Evolutionary conservation across 2,329 filamentous ascomycete genomes (phyloP), one percentile per base, ranked within the genome.

Genomic region (Aureobasidium sp.): DNA sequence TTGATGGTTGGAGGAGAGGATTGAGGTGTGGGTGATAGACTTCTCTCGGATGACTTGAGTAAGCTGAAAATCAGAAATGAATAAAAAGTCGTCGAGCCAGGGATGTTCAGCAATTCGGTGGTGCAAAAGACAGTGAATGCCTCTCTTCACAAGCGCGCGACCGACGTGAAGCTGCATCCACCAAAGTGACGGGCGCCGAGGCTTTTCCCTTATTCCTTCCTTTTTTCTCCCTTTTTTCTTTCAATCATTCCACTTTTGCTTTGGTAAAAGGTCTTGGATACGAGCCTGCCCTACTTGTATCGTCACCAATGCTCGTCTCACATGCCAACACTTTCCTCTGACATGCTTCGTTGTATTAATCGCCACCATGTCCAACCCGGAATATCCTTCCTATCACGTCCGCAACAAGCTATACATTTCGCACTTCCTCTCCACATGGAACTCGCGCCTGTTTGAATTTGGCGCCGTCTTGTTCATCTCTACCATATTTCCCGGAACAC

Each of bases 381-480:
- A 55, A 2, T 10, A 14, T 9, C 49, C 59, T 11, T 61, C 59
- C 1, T 11, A n/a, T 27, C 50, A 36, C n/a, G 57, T 61, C n/a
- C 48, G 44, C 30, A 61, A 30, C 16, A 67, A 66, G 39, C 70
- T 81, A 6, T 81, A 79, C 64, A 54, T 72, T 16, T 80, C 78
- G 1, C 78, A 81, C 60, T 73, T 75, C 37, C 72, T 80, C 2
- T 79, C 78, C 0, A 75, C 78, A 5, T 81, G 78, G 78, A 81
- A 80, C 63, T 75, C 76, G 1, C 72, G 78, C 25, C 69, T 73
- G 1, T 80, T 80, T 66, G 78, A 81, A 65, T 80, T 81, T 63
- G 77, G 76, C 37, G 75, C 78, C n/a, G 75, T 80, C 13, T 71
- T 81, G 13, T 81, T 79, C 66, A 71, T 81, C 0, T 76, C 77